Conservation (phyloP, 305 asterid genomes). For the Galium porrigens region DNA sequence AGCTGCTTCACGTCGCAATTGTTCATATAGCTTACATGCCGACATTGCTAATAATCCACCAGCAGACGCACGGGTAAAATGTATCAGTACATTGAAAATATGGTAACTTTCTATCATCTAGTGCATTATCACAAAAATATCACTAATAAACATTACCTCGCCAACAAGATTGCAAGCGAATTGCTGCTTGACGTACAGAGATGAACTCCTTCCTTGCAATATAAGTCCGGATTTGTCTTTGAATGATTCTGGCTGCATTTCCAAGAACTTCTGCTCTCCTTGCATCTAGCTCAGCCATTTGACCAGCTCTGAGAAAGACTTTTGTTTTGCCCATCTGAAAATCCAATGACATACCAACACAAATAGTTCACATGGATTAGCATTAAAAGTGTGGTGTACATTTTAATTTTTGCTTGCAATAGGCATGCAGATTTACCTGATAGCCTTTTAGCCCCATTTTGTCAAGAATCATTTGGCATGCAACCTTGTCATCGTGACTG, state of each 20-base stretch:
- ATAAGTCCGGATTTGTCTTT: constrained; percentile 88
- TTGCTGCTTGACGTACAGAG: constrained; percentile 62
- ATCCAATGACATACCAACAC: constrained; percentile 14
- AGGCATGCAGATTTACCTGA: constrained; percentile 43
- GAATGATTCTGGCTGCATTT: constrained; percentile 89
- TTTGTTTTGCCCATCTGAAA: constrained; percentile 92
- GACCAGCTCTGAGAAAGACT: constrained; percentile 98
- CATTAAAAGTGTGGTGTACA: background rate
- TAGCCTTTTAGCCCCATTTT: constrained; percentile 80
- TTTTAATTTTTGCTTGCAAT: background rate
- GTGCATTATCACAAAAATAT: background rate
- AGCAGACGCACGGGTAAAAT: constrained; percentile 7
- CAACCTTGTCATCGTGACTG: constrained; percentile 83
- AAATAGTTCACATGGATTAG: background rate
- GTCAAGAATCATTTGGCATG: constrained; percentile 72
- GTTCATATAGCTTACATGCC: constrained; percentile 79
- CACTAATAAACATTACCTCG: constrained; percentile 49
- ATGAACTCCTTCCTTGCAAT: constrained; percentile 78
- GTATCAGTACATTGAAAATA: background rate
- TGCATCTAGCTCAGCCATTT: constrained; percentile 98
- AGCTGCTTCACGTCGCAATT: constrained; percentile 74
- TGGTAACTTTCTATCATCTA: background rate
- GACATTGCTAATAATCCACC: constrained; percentile 38
- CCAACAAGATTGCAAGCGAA: constrained; percentile 90
- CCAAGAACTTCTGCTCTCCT: constrained; percentile 96